Evolutionary conservation across 345 rosid genomes (phyloP).

Genomic region (Lepidium aucheri): DNA sequence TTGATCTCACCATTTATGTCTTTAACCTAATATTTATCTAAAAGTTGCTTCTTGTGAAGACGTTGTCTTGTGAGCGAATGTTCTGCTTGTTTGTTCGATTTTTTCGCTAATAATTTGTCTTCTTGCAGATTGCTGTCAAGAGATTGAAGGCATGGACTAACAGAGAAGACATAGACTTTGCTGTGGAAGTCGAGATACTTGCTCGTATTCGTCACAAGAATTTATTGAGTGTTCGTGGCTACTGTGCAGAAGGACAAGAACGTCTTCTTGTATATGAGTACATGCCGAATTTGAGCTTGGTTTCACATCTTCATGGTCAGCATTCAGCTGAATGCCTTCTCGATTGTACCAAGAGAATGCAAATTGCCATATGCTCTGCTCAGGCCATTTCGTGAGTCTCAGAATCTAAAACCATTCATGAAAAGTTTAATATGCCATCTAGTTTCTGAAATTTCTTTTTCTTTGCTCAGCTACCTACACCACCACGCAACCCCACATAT

Average conservation of each 20-base stretch:
- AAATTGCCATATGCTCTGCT: slow-evolving; percentile 75
- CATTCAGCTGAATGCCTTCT: slow-evolving; percentile 80
- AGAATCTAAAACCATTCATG: neutral
- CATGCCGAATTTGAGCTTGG: slow-evolving; percentile 88
- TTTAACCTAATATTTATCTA: neutral
- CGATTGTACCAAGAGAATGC: slow-evolving; percentile 72
- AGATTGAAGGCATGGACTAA: slow-evolving; percentile 95
- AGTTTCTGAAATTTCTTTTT: neutral
- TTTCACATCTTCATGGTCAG: slow-evolving; percentile 96
- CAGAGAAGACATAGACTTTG: slow-evolving; percentile 86
- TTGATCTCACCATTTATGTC: neutral
- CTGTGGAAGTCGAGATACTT: slow-evolving; percentile 85
- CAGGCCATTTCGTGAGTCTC: slow-evolving; percentile 77
- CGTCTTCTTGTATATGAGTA: slow-evolving; percentile 89
- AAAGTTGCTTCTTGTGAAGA: neutral
- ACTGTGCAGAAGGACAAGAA: slow-evolving; percentile 97
- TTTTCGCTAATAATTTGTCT: neutral
- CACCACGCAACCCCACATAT: slow-evolving; percentile 73
- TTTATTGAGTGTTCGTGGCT: slow-evolving; percentile 81
- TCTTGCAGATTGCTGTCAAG: slow-evolving; percentile 84
- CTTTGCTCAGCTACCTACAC: slow-evolving; percentile 69
- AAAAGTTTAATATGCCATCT: neutral
- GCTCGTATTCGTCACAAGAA: slow-evolving; percentile 92
- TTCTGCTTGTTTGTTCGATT: neutral
- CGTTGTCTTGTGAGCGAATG: neutral